phyloP scores from a whole-genome alignment of 1,139 yeast genomes.

The Yamadazyma membranifaciens region DNA sequence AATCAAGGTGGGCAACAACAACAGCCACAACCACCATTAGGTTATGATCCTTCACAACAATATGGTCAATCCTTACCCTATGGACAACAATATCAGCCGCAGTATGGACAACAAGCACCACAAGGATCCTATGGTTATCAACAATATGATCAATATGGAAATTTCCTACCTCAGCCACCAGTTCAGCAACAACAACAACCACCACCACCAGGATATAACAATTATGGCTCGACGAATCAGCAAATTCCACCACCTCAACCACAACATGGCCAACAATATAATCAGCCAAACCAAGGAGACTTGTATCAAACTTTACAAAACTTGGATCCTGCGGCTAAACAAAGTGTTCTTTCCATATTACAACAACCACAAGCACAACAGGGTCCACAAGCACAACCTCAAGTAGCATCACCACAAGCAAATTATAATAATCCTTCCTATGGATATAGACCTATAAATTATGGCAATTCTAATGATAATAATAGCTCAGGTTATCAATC shows the following conservation, averaged over 20 bases:
- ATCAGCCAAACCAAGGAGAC: conserved; percentile 14
- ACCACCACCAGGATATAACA: conserved; percentile 5
- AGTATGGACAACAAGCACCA: background rate
- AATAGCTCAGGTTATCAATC: conserved; percentile 1
- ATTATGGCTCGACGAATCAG: conserved; percentile 1
- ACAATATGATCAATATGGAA: conserved; percentile 2
- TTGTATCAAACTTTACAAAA: conserved; percentile 40
- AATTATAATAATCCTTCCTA: conserved; percentile 1
- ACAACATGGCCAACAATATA: conserved; percentile 6
- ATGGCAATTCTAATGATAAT: conserved; percentile 6
- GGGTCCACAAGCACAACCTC: conserved; percentile 2
- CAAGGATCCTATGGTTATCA: background rate
- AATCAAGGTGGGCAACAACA: background rate
- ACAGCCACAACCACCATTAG: conserved; percentile 3
- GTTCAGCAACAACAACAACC: conserved; percentile 3
- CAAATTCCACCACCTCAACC: background rate
- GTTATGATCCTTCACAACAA: background rate
- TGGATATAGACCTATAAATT: conserved; percentile 7
- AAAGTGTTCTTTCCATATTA: conserved; percentile 44
- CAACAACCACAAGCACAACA: conserved; percentile 18
- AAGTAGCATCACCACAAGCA: background rate
- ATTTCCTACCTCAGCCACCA: background rate
- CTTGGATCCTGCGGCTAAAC: conserved; percentile 52
- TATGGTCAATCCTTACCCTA: background rate
- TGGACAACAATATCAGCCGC: background rate